Percentiles rank a stretch among this genome's conserved stretches.
Evolutionary conservation across 2,329 filamentous ascomycete genomes (phyloP).

Genomic region (Leptographium wingfieldii): DNA sequence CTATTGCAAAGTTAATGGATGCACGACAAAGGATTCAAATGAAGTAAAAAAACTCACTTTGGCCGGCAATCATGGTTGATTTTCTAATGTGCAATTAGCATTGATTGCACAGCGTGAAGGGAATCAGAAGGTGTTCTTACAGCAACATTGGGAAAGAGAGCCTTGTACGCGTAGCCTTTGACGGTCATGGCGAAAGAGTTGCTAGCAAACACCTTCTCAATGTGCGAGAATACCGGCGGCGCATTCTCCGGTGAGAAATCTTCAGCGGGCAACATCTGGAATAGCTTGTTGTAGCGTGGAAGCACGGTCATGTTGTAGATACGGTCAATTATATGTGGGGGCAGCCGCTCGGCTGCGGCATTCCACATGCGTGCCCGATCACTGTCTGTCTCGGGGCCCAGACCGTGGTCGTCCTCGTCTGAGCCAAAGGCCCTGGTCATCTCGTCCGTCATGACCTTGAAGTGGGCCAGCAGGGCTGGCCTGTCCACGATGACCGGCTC

Average conservation of each 20-base stretch:
- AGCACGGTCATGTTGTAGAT: slow-evolving; percentile 2
- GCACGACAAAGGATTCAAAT: not conserved
- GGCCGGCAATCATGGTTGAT: slow-evolving; percentile 19
- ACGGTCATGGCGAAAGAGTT: slow-evolving; percentile 20
- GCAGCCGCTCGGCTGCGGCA: slow-evolving; percentile 4
- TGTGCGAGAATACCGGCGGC: slow-evolving; percentile 10
- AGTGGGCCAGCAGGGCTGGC: slow-evolving; percentile 16
- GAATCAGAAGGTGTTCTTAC: slow-evolving; percentile 9
- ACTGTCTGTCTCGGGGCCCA: slow-evolving; percentile 2
- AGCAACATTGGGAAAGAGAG: slow-evolving; percentile 6
- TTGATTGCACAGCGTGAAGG: not conserved
- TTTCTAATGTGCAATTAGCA: slow-evolving; percentile 6
- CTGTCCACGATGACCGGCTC: slow-evolving; percentile 20
- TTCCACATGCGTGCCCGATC: slow-evolving; percentile 3
- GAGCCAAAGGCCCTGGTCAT: not conserved
- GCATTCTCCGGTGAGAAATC: not conserved
- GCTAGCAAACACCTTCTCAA: slow-evolving; percentile 21
- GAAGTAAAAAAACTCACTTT: slow-evolving; percentile 5
- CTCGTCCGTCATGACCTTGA: not conserved
- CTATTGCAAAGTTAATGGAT: slow-evolving; percentile 5
- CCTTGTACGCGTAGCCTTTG: slow-evolving; percentile 14
- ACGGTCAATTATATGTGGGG: not conserved
- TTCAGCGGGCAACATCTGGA: not conserved
- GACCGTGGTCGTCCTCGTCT: slow-evolving; percentile 6
- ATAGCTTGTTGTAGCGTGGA: not conserved